Percentiles rank a stretch among this genome's conserved stretches.
Conservation (phyloP, 108 stramenopile genomes). For the Pseudonitzschia multiseries region DNA sequence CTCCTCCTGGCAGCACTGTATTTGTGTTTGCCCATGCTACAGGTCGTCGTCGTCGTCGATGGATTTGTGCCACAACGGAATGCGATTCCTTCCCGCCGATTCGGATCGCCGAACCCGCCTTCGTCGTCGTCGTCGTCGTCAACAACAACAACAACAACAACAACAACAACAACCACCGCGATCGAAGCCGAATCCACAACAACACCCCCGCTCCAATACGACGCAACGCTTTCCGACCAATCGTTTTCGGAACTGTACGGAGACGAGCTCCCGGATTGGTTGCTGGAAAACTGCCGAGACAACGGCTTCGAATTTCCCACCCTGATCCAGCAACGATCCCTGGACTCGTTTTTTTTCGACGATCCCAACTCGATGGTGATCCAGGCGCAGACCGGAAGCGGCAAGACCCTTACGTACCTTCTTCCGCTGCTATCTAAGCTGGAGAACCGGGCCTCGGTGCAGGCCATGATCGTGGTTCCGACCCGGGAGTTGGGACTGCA, state of each 20-base stretch:
- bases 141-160: background rate
- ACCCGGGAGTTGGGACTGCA: constrained; percentile 95
- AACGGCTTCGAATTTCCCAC: constrained; percentile 65
- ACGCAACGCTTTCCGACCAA: constrained; percentile 38
- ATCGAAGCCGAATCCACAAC: background rate
- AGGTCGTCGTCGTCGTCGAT: background rate
- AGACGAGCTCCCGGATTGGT: constrained; percentile 58
- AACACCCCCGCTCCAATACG: constrained; percentile 8
- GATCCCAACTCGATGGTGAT: constrained; percentile 53
- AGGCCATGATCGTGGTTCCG: constrained; percentile 89
- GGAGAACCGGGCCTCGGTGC: constrained; percentile 54
- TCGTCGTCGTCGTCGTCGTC: background rate
- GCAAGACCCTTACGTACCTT: constrained; percentile 79
- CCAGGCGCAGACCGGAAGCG: constrained; percentile 83
- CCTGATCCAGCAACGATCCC: constrained; percentile 59
- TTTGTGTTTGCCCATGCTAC: too few species aligned
- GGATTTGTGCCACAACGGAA: constrained; percentile 7
- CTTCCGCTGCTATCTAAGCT: constrained; percentile 62
- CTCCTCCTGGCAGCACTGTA: too few species aligned
- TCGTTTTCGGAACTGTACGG: constrained; percentile 66
- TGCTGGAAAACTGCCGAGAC: constrained; percentile 52
- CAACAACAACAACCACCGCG: background rate
- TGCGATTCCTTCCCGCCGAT: background rate
- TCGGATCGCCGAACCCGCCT: background rate
- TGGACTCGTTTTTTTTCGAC: constrained; percentile 46